Percentiles rank a stretch among this genome's conserved stretches.
These are phyloP conservation scores for Tetrahymena elliotti DNA, from an alignment of 73 alveolate genomes.

Conservation along the genomic window DNA sequence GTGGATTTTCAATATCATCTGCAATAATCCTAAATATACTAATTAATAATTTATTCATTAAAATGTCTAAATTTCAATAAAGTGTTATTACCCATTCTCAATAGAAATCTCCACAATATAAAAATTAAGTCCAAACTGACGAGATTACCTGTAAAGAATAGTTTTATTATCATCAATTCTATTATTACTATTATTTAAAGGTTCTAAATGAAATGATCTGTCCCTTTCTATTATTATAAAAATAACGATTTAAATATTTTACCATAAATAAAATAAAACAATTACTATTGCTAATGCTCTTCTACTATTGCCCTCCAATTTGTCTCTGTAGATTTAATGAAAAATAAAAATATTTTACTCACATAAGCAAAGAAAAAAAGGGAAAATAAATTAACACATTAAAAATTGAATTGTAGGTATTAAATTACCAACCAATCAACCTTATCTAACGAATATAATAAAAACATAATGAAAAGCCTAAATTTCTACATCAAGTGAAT, in stretches of 20 bases:
- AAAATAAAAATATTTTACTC: too few relatives aligned
- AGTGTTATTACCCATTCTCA: background rate
- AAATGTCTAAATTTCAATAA: background rate
- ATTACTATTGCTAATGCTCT: background rate
- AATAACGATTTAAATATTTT: background rate
- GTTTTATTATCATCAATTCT: background rate
- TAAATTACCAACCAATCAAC: background rate
- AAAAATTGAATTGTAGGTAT: background rate
- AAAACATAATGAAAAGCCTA: background rate
- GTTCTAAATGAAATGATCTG: background rate
- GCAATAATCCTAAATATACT: background rate
- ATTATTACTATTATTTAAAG: background rate
- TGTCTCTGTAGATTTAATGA: background rate
- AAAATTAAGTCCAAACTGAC: background rate
- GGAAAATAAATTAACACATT: background rate
- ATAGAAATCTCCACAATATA: background rate
- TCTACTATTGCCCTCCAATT: background rate
- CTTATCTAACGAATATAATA: background rate
- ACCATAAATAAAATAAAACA: background rate
- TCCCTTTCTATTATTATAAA: background rate
- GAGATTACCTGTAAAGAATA: background rate
- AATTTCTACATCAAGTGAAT: background rate
- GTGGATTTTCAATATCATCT: background rate
- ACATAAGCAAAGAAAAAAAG: too few relatives aligned
- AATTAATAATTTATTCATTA: background rate